Conservation (phyloP, 352 stramenopile genomes). For the Blastocystis sp. region DNA sequence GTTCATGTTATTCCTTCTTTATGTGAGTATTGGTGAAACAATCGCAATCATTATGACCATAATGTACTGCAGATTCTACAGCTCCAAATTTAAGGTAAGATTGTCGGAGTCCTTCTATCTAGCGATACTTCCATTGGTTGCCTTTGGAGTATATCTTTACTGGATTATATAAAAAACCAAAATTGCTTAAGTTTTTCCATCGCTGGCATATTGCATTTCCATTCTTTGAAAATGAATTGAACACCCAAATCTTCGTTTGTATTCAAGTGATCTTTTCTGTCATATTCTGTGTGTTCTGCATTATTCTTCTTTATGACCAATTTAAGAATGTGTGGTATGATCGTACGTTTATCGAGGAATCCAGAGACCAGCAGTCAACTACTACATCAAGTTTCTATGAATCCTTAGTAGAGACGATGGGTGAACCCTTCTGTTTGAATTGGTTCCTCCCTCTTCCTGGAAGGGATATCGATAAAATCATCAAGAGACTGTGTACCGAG, state of each 20-base stretch:
- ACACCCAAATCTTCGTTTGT: slow-evolving; percentile 22
- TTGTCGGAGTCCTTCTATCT: background rate
- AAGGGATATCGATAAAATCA: slow-evolving; percentile 1
- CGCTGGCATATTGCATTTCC: slow-evolving; percentile 10
- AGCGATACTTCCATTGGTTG: slow-evolving; percentile 32
- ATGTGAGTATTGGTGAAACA: slow-evolving; percentile 20
- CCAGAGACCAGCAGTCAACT: slow-evolving; percentile 8
- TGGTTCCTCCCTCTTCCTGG: slow-evolving; percentile 57
- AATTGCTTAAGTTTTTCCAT: background rate
- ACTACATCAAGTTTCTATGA: slow-evolving; percentile 41
- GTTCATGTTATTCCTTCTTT: slow-evolving; percentile 59
- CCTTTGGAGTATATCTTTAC: slow-evolving; percentile 24
- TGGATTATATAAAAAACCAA: background rate
- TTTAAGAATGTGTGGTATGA: slow-evolving; percentile 56
- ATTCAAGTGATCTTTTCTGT: slow-evolving; percentile 53
- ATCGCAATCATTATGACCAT: slow-evolving; percentile 33
- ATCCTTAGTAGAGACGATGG: slow-evolving; percentile 40
- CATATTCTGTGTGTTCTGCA: slow-evolving; percentile 59
- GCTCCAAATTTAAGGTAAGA: background rate
- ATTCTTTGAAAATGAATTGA: slow-evolving; percentile 6
- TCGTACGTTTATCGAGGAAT: slow-evolving; percentile 52
- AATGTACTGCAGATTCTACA: background rate
- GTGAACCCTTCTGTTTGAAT: slow-evolving; percentile 35
- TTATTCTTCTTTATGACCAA: slow-evolving; percentile 48
- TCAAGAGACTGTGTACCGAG: background rate